Evolutionary conservation across 2,329 filamentous ascomycete genomes (phyloP).

Genomic region (Ceratocystiopsis sp.): DNA sequence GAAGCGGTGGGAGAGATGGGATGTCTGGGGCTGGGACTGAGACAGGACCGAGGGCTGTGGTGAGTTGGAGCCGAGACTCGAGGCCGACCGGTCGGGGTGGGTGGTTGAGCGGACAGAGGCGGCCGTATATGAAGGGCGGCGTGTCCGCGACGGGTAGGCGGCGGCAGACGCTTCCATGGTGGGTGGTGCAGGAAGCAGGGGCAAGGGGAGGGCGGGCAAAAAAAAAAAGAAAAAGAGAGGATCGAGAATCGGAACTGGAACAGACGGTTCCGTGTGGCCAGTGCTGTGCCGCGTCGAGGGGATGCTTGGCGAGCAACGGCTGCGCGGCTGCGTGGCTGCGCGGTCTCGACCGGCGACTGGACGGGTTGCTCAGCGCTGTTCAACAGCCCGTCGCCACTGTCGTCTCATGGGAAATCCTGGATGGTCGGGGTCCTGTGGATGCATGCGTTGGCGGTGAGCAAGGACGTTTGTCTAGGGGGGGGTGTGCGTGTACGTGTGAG

Average conservation of each 20-base stretch:
- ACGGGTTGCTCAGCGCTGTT: neutral
- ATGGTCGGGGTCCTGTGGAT: neutral
- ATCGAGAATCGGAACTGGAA: too few species aligned
- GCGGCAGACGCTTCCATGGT: slow-evolving; percentile 7
- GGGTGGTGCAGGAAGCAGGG: neutral
- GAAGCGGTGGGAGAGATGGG: slow-evolving; percentile 6
- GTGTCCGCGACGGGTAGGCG: neutral
- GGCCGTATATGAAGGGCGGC: slow-evolving; percentile 5
- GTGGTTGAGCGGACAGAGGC: slow-evolving; percentile 1
- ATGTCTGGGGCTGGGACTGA: neutral
- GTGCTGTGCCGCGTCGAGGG: too few species aligned
- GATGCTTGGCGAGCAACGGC: too few species aligned
- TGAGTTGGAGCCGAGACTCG: neutral
- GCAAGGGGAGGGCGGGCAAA: too few species aligned
- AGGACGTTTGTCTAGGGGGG: neutral
- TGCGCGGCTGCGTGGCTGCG: too few species aligned
- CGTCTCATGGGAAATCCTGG: slow-evolving; percentile 1
- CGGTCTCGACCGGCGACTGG: neutral
- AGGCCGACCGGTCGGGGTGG: too few species aligned
- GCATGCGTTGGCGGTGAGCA: slow-evolving; percentile 1
- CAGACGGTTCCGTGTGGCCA: too few species aligned
- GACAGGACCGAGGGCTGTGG: slow-evolving; percentile 4
- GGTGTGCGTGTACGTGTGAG: too few species aligned
- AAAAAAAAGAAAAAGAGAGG: too few species aligned
- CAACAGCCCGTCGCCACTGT: neutral